A percentile compares a stretch with the other conserved stretches of the same genome.
Evolutionary conservation across 257 asterid genomes (phyloP).

Genomic region (Misopates orontium): DNA sequence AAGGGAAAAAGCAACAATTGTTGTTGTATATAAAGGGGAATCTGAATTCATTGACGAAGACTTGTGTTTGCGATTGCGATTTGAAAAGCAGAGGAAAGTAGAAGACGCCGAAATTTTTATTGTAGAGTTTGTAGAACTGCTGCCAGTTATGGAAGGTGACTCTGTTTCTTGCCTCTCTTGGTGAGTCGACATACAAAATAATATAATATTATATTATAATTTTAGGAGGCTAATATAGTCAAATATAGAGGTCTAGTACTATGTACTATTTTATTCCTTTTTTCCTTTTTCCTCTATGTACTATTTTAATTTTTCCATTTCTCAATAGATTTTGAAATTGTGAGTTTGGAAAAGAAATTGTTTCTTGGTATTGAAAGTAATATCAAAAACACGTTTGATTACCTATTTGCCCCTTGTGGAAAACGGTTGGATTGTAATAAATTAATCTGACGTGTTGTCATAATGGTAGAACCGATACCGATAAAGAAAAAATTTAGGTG

Average conservation of each 20-base stretch:
- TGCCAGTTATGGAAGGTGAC: constrained; percentile 31
- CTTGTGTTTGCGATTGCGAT: constrained; percentile 31
- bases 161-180: neutral
- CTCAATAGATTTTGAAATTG: too few relatives aligned
- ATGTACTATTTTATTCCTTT: neutral
- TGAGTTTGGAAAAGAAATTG: too few relatives aligned
- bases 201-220: neutral
- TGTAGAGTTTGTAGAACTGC: too few relatives aligned
- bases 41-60: constrained; percentile 56
- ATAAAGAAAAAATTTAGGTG: neutral
- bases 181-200: neutral
- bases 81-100: constrained; percentile 31
- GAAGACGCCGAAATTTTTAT: constrained; percentile 23
- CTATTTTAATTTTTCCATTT: too few relatives aligned
- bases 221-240: neutral
- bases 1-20: constrained; percentile 18
- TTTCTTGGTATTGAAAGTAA: too few relatives aligned
- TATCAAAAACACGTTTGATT: neutral
- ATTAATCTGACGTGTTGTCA: too few relatives aligned
- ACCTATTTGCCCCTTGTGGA: neutral
- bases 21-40: constrained; percentile 40
- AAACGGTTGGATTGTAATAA: too few relatives aligned
- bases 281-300: neutral
- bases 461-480: too few relatives aligned
- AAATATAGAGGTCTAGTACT: neutral